Conservation (phyloP, 1,284 basidiomycete species). For the Rhodofomes roseus region DNA sequence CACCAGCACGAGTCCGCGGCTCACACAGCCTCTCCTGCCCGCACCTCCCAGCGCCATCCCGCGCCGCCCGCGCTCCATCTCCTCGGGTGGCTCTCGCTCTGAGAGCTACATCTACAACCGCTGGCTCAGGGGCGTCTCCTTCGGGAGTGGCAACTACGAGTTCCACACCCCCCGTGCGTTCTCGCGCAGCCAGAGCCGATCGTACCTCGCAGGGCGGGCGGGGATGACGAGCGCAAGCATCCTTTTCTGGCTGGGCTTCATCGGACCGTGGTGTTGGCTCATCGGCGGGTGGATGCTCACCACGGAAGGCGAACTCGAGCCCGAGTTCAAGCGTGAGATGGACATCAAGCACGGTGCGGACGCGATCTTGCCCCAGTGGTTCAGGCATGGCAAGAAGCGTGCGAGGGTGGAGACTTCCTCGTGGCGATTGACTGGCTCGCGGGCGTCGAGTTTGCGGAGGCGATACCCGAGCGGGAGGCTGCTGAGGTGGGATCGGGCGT, state of each 20-base stretch:
- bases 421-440: no score
- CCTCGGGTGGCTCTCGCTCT: constrained; percentile 5
- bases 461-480: no score
- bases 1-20: neutral
- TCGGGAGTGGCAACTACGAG: constrained; percentile 25
- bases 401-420: neutral
- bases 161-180: neutral
- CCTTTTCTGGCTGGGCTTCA: constrained; percentile 68
- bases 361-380: constrained; percentile 33
- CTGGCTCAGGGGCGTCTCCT: constrained; percentile 29
- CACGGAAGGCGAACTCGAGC: constrained; percentile 25
- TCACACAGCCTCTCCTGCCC: constrained; percentile 8
- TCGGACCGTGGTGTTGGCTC: constrained; percentile 65
- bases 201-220: neutral
- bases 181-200: neutral
- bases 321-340: constrained; percentile 19
- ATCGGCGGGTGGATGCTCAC: constrained; percentile 68
- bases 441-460: no score
- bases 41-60: constrained; percentile 10
- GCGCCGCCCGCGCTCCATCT: constrained; percentile 11
- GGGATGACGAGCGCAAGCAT: constrained; percentile 40
- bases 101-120: constrained; percentile 25
- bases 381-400: constrained; percentile 7
- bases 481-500: no score
- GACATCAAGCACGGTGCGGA: no score